These are phyloP conservation scores for Cryptosporidium ryanae DNA, from an alignment of 169 alveolate species.

Conservation along the genomic window DNA sequence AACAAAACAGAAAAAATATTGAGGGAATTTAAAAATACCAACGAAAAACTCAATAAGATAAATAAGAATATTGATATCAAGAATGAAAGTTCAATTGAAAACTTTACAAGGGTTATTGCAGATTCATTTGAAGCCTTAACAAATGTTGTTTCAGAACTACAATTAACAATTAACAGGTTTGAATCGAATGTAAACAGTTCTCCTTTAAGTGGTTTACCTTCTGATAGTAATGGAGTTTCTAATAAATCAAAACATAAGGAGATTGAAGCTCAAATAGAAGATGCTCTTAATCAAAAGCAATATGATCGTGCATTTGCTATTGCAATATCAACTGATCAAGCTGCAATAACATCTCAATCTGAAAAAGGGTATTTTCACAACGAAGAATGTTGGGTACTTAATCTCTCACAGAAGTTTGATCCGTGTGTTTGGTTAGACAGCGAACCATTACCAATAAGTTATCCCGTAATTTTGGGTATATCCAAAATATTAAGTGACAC, in stretches of 20 bases:
- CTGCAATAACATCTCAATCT: constrained; percentile 26
- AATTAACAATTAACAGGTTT: constrained; percentile 8
- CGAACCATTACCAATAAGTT: constrained; percentile 48
- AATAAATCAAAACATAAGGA: background rate
- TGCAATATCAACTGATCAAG: constrained; percentile 60
- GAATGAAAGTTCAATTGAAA: constrained; percentile 17
- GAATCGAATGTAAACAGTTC: constrained; percentile 5
- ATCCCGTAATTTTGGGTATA: constrained; percentile 42
- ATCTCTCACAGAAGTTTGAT: constrained; percentile 45
- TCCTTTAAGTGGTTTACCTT: background rate
- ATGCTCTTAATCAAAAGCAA: constrained; percentile 27
- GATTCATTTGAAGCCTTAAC: constrained; percentile 62
- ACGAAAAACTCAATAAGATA: constrained; percentile 7
- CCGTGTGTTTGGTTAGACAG: constrained; percentile 52
- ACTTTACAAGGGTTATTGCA: constrained; percentile 42
- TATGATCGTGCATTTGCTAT: constrained; percentile 68
- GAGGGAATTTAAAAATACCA: background rate
- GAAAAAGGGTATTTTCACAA: constrained; percentile 2
- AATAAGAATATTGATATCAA: background rate
- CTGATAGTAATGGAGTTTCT: background rate
- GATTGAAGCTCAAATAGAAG: constrained; percentile 44
- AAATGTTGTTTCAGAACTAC: constrained; percentile 33
- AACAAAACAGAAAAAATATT: background rate
- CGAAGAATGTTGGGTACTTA: constrained; percentile 40
- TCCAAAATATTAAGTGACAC: constrained; percentile 30